Conservation (phyloP, 1,284 basidiomycete species). For the Sanghuangporus weigelae region DNA sequence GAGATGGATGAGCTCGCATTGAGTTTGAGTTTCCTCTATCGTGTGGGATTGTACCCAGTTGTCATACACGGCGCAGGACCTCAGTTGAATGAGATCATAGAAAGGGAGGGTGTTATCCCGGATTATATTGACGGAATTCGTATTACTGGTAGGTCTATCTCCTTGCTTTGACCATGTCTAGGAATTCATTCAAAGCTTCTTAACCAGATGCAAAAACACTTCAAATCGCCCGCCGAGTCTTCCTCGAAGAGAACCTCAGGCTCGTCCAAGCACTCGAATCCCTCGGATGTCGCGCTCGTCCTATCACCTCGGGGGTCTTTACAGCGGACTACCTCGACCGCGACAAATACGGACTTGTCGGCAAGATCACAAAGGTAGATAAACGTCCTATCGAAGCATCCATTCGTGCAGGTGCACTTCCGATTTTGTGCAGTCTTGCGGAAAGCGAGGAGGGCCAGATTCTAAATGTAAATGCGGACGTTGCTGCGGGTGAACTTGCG, state of each 20-base stretch:
- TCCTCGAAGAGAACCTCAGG: constrained; percentile 92
- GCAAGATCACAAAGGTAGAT: constrained; percentile 88
- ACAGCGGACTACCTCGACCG: constrained; percentile 92
- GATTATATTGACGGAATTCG: constrained; percentile 96
- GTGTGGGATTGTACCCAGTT: constrained; percentile 91
- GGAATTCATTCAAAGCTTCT: background rate
- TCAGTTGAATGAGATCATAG: constrained; percentile 88
- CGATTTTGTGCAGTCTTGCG: constrained; percentile 89
- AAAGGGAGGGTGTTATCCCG: constrained; percentile 84
- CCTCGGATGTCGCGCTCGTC: constrained; percentile 89
- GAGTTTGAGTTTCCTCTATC: constrained; percentile 89
- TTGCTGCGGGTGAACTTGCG: constrained; percentile 92
- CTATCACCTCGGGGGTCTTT: constrained; percentile 94
- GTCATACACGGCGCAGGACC: constrained; percentile 95
- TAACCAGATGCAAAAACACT: constrained; percentile 82
- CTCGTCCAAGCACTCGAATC: constrained; percentile 88
- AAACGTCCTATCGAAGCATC: constrained; percentile 93
- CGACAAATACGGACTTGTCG: constrained; percentile 91
- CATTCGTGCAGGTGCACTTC: constrained; percentile 89
- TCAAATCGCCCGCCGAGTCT: constrained; percentile 89
- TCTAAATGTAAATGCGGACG: constrained; percentile 94
- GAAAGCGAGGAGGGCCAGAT: constrained; percentile 92
- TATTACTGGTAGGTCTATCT: constrained; percentile 66
- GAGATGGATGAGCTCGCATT: constrained; percentile 88
- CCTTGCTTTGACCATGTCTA: background rate